Base-by-base conservation (phyloP, 306 rosid genomes). In the Begonia loranthoides region DNA sequence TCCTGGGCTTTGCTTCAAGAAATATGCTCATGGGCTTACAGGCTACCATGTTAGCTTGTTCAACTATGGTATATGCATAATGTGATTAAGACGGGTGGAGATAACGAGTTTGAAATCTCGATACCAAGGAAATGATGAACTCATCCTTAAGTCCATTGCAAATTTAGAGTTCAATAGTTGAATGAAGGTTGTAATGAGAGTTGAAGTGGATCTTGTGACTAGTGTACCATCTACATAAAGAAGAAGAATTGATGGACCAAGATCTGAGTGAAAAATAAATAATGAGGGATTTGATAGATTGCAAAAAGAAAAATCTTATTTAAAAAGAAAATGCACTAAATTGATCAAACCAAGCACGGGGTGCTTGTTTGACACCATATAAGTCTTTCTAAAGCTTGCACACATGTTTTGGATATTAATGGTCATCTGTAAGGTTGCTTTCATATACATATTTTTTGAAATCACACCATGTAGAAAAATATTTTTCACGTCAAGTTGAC, bases 11-110 rank as follows among this genome's bases (percentile, higher is more conserved):
- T 7, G 3, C 9, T 13, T 51, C 55, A 21, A 51, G 38, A 4
- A 4, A n/a, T 19, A 40, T 51, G n/a, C 40, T 51, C 55, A 51
- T 51, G n/a, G 55, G 55, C 40, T 51, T 51, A 13, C 55, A 51
- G 24, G 21, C 55, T 0, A 51, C 40, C 55, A 51, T 51, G 12
- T 19, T 12, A 6, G 6, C 33, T 12, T 21, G 21, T 2, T 51
- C 55, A 17, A 24, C 6, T 2, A 51, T 21, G n/a, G 55, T 51
- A 3, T 9, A 40, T 12, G 55, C 55, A 51, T 51, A 51, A 13
- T 21, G 55, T 19, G 55, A 51, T 21, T 51, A 4, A 2, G 38
- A 24, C 1, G 11, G 5, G 36, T 19, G 55, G 4, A 51, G 52
- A 1, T 24, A 2, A 49, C 13, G 4, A 45, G 10, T 4, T 9